Evolutionary conservation across 495 filamentous ascomycete genomes (phyloP), one percentile per base, ranked within the genome.

Genomic region (Penicillium flavigenum): DNA sequence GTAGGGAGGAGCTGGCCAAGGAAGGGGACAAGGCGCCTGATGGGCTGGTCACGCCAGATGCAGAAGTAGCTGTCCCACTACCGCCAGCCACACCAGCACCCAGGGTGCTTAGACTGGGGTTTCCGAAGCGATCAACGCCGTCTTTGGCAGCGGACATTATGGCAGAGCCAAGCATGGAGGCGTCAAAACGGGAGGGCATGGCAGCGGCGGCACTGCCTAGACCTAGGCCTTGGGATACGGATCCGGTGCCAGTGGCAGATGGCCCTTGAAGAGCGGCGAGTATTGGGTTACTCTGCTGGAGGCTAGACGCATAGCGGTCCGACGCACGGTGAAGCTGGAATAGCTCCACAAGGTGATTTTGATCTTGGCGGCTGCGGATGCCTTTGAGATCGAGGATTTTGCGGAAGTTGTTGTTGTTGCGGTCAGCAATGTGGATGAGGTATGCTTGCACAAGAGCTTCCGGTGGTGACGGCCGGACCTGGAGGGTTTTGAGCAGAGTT

Each of bases 361-460:
- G 93, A 58, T 98, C 92, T 59, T 81, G 80, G 58, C 88, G 88
- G 56, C 75, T 76, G 62, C 88, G 82, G 58, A 96, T 87, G 55
- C 90, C 90, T 66, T 96, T 96, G 59, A 96, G 81, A 47, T 98
- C 94, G 38, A 98, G 87, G 57, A 98, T 89, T 73, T 96, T 96
- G 60, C 88, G 85, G 84, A 98, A 98, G 77, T 98, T 98, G 58
- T 87, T 83, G 69, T 97, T 90, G 70, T 87, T 92, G 47, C 84
- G 83, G 76, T 96, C 92, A 63, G 86, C 90, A 61, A 98, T 92
- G 74, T 96, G 90, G 68, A 95, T 90, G 32, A 98, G 85, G 72
- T 98, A 98, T 46, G 93, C 95, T 75, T 97, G 94, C 3, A 98
- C 91, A 29, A 98, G 86, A 5, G 90, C 94, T 76, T 98, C 94